Base-by-base conservation (phyloP, 352 stramenopile species). In the Pythium rhizo-oryzae region DNA sequence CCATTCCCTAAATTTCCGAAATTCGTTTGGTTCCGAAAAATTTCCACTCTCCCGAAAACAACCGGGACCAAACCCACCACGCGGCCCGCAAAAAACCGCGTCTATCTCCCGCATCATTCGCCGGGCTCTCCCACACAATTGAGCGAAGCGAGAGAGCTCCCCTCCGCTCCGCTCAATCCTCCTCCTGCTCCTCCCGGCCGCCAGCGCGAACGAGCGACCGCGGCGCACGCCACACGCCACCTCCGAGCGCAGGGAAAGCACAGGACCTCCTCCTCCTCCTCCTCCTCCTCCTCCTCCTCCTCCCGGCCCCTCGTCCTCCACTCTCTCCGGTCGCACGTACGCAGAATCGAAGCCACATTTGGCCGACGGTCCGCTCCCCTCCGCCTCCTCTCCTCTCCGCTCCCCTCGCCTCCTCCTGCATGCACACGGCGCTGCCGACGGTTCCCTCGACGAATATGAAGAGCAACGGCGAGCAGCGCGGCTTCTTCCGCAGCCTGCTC, bases 401-500 rank as follows among this genome's bases (percentile, higher is more conserved):
- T n/a, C n/a, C n/a, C 51, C 21, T 23, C 39, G 35, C 41, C 54
- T 23, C n/a, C 23, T 68, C n/a, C 23, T 68, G 61, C 18, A 61
- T 61, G 50, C 41, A 60, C 23, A 25, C 43, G 24, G 23, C 46
- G n/a, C n/a, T n/a, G n/a, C n/a, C n/a, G n/a, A n/a, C n/a, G n/a
- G n/a, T n/a, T n/a, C n/a, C n/a, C n/a, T n/a, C n/a, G 49, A 30
- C 30, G 24, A 50, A 25, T 23, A 70, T 68, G 62, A 67, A 75
- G 69, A 65, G 52, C 58, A 68, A 51, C 30, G 47, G 57, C 51
- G 69, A 75, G 46, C 69, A 19, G n/a, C n/a, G 67, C 62, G 69
- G 69, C 62, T 75, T 75, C 51, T 75, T 75, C 63, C 69, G 69
- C 58, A 75, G 59, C 52, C 54, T 74, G 30, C 59, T 75, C 62